Percentiles rank a stretch among this genome's conserved stretches.
Evolutionary conservation across 371 early-diverging fungal species (phyloP).

Genomic region (Mortierella sp.): DNA sequence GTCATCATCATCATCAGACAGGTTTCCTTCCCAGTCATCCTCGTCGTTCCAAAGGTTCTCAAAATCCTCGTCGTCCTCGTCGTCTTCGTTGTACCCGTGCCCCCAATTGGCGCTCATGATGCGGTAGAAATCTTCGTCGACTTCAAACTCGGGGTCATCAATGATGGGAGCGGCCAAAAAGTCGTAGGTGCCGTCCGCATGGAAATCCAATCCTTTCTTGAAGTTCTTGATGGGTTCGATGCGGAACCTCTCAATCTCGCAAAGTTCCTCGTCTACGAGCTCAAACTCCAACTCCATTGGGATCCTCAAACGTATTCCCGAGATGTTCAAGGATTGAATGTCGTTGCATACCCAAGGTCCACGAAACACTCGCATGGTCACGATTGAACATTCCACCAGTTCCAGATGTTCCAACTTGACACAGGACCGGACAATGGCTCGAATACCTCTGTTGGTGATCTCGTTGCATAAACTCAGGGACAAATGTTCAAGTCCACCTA

Average conservation of each 20-base stretch:
- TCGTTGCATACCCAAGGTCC: conserved; percentile 27
- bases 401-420: conserved; percentile 8
- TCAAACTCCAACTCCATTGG: not conserved
- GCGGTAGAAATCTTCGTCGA: not conserved
- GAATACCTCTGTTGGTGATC: conserved; percentile 17
- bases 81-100: no score
- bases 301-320: not conserved
- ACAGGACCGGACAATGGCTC: conserved; percentile 32
- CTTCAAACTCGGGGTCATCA: not conserved
- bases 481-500: conserved; percentile 18
- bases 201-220: not conserved
- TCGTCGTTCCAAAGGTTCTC: no score
- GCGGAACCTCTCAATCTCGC: not conserved
- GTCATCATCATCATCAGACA: not conserved
- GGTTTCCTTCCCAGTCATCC: no score
- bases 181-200: conserved; percentile 7
- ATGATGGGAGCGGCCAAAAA: not conserved
- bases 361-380: conserved; percentile 15
- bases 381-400: not conserved
- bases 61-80: no score
- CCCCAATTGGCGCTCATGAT: no score
- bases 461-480: conserved; percentile 1
- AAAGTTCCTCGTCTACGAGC: no score
- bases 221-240: not conserved
- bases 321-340: conserved; percentile 7